These are phyloP conservation scores for Ceratocystis harringtonii DNA, from an alignment of 2,329 filamentous ascomycete species.

Conservation along the genomic window DNA sequence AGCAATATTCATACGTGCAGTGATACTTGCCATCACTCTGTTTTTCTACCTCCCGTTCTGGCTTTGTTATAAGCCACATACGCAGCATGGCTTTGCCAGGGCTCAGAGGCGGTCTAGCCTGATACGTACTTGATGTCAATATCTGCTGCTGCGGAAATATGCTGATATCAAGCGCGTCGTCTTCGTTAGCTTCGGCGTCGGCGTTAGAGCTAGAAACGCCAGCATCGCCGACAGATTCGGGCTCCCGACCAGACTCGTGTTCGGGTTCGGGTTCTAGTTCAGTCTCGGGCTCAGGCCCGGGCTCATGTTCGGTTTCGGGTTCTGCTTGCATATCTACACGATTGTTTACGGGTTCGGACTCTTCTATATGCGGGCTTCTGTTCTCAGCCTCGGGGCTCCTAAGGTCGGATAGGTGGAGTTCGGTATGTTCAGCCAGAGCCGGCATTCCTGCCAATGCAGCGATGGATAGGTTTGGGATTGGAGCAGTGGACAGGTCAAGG, in stretches of 20 bases:
- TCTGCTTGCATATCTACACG: not conserved
- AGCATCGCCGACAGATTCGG: not conserved
- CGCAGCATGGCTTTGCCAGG: slow-evolving; percentile 22
- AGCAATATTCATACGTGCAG: slow-evolving; percentile 58
- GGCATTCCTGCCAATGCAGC: slow-evolving; percentile 13
- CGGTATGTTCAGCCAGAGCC: slow-evolving; percentile 21
- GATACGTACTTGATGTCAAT: not conserved
- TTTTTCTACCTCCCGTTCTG: slow-evolving; percentile 41
- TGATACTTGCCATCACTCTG: slow-evolving; percentile 61
- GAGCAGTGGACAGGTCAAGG: slow-evolving; percentile 13
- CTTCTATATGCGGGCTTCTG: slow-evolving; percentile 8
- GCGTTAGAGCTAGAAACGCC: not conserved
- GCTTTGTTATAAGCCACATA: slow-evolving; percentile 42
- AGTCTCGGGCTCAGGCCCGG: too few relatives aligned
- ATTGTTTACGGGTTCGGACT: not conserved
- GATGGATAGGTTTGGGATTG: slow-evolving; percentile 9
- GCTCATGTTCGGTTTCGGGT: too few relatives aligned
- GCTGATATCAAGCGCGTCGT: not conserved
- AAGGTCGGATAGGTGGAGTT: slow-evolving; percentile 12
- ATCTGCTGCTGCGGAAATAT: not conserved
- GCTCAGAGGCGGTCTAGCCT: not conserved
- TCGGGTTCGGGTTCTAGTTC: too few relatives aligned
- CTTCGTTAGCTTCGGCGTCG: not conserved
- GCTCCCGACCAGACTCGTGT: too few relatives aligned
- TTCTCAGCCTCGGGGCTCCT: slow-evolving; percentile 10